Evolutionary conservation across 495 filamentous ascomycete species (phyloP), one percentile per base, ranked within the genome.

Genomic region (Daldinia decipiens): DNA sequence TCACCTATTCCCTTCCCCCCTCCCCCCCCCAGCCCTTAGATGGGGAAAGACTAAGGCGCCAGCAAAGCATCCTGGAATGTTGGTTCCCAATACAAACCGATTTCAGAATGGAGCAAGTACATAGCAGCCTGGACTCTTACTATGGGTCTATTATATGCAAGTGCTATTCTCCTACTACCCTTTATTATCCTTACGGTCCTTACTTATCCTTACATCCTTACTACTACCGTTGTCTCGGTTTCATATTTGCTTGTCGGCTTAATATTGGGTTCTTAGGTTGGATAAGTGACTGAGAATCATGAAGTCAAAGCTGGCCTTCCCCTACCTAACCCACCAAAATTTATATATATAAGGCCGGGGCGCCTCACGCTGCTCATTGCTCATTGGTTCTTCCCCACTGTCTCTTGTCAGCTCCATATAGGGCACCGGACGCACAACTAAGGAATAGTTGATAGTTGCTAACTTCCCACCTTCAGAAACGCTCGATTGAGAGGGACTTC

Each of bases 401-500:
- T 43, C 39, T 39, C 34, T 50, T 62, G 12, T 36, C 45, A 66
- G 38, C 61, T 59, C 17, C 32, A 19, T 65, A 59, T 17, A 15
- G 43, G 45, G 38, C 57, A 56, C 38, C 12, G n/a, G 8, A 31
- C 11, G 59, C 38, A 60, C 55, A 63, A 67, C 59, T 67, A 63
- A 71, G 59, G 24, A 54, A 60, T 5, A 38, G 43, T 29, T 50
- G 55, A 60, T 5, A 36, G 43, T 29, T 55, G 50, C 63, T 74
- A 59, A 74, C 63, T 66, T 6, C n/a, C 56, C 36, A 55, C 38
- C 43, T 57, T 64, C 59, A 83, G 78, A 77, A 82, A 85, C 78
- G 82, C 83, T 78, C 79, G 80, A 67, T 78, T 84, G 68, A 78
- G 80, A 75, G 81, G 79, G 59, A 78, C 80, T 68, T 76, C 82